phyloP scores from a whole-genome alignment of 1,284 basidiomycete species.

The Microbotryum scabiosae region DNA sequence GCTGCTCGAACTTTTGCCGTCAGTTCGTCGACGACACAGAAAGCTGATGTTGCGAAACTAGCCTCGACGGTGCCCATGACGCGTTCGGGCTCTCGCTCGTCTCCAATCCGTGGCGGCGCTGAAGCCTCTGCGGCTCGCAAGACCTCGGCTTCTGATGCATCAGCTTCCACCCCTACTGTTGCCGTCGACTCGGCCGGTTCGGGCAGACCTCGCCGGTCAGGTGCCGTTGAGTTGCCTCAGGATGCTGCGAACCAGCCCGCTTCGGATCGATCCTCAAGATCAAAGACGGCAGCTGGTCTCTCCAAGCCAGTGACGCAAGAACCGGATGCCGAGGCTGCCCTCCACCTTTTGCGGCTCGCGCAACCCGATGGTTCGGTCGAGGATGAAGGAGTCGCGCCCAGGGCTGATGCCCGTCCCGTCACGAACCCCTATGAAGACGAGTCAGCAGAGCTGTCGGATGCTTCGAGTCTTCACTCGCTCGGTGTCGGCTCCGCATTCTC shows the following conservation, averaged over 20 bases:
- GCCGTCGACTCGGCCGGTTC: constrained; percentile 2
- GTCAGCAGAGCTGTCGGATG: constrained; percentile 6
- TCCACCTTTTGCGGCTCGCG: constrained; percentile 28
- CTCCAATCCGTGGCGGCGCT: no score
- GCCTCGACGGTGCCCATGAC: no score
- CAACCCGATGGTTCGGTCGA: constrained; percentile 12
- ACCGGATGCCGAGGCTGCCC: constrained; percentile 25
- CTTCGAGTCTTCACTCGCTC: constrained; percentile 24
- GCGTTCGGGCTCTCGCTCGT: no score
- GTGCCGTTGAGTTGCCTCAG: not conserved
- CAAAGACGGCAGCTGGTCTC: not conserved
- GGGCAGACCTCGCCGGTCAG: not conserved
- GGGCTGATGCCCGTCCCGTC: not conserved
- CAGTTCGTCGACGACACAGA: no score
- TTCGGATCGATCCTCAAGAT: no score
- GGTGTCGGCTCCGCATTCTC: constrained; percentile 2
- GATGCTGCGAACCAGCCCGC: no score
- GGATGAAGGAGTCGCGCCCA: constrained; percentile 13
- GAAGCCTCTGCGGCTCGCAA: no score
- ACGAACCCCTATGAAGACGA: no score
- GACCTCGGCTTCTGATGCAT: no score
- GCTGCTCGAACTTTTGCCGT: no score
- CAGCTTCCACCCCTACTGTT: no score
- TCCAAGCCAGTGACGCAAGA: constrained; percentile 6
- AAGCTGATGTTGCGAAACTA: no score